Conservation (phyloP, 768 basidiomycete species). For the Naganishia friedmannii region DNA sequence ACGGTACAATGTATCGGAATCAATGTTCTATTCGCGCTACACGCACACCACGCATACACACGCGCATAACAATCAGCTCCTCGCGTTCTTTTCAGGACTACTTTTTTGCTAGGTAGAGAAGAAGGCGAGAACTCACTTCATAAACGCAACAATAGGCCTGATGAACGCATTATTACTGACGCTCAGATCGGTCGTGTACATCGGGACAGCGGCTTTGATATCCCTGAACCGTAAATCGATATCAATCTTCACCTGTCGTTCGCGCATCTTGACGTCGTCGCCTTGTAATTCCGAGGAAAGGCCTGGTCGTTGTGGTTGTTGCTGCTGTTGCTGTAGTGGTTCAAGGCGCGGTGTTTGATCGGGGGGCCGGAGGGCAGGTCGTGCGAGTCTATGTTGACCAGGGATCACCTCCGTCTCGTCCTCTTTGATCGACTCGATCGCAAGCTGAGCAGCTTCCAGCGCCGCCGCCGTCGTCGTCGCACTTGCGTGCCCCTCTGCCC, state of each 20-base stretch:
- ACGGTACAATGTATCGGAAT: conserved; percentile 90
- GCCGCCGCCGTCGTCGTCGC: not conserved
- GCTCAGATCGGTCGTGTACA: conserved; percentile 81
- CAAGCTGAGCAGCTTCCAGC: conserved; percentile 33
- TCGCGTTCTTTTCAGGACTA: conserved; percentile 19
- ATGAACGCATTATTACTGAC: conserved; percentile 90
- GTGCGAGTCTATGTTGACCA: conserved; percentile 78
- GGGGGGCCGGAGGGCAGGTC: conserved; percentile 78
- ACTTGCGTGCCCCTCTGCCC: not conserved
- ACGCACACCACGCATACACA: conserved; percentile 27
- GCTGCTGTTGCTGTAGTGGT: not conserved
- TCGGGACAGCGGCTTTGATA: conserved; percentile 88
- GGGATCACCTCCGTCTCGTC: conserved; percentile 62
- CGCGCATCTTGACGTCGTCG: conserved; percentile 19
- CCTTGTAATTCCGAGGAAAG: conserved; percentile 14
- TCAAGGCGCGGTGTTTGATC: conserved; percentile 35
- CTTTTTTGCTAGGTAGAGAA: not conserved
- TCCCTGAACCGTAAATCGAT: conserved; percentile 93
- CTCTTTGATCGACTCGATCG: conserved; percentile 23
- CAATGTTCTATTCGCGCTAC: conserved; percentile 84
- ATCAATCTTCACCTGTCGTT: conserved; percentile 61
- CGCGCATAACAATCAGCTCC: conserved; percentile 30
- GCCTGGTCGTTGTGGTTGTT: not conserved
- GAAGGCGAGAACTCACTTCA: conserved; percentile 67
- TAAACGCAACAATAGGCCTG: conserved; percentile 94